Conservation (phyloP, 805 yeast genomes). For the Cyberlindnera japonica region DNA sequence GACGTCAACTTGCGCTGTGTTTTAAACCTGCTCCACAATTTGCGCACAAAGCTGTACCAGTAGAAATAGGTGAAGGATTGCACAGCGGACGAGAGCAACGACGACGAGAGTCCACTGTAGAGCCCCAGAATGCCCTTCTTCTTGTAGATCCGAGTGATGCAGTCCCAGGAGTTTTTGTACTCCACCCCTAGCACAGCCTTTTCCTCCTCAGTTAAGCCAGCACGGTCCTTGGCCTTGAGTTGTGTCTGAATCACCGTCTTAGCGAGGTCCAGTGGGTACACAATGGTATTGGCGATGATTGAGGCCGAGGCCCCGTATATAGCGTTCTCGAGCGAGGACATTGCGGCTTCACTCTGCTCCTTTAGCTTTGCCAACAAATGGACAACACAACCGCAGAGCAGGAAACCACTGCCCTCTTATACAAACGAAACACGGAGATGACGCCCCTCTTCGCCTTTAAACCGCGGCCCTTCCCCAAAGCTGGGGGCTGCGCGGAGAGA, state of each 20-base stretch:
- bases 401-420: not conserved
- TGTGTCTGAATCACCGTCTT: conserved; percentile 79
- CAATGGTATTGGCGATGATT: conserved; percentile 69
- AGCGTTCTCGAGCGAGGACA: conserved; percentile 66
- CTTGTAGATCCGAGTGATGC: conserved; percentile 50
- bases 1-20: conserved; percentile 16
- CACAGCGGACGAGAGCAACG: conserved; percentile 66
- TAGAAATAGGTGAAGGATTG: conserved; percentile 82
- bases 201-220: conserved; percentile 2
- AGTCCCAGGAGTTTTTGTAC: conserved; percentile 61
- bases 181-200: conserved; percentile 18
- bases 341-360: conserved; percentile 16
- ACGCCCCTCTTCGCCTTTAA: not conserved
- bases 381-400: no score
- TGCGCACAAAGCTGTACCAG: conserved; percentile 76
- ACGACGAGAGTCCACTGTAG: conserved; percentile 68
- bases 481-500: conserved; percentile 1
- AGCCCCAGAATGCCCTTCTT: conserved; percentile 63
- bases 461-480: conserved; percentile 5
- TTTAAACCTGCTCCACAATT: conserved; percentile 40
- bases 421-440: not conserved
- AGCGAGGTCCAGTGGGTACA: conserved; percentile 77
- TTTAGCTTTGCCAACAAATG: no score
- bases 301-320: conserved; percentile 82
- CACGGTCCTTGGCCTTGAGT: conserved; percentile 18